Base-by-base conservation (phyloP, 768 basidiomycete genomes). In the Galerina sulciceps region DNA sequence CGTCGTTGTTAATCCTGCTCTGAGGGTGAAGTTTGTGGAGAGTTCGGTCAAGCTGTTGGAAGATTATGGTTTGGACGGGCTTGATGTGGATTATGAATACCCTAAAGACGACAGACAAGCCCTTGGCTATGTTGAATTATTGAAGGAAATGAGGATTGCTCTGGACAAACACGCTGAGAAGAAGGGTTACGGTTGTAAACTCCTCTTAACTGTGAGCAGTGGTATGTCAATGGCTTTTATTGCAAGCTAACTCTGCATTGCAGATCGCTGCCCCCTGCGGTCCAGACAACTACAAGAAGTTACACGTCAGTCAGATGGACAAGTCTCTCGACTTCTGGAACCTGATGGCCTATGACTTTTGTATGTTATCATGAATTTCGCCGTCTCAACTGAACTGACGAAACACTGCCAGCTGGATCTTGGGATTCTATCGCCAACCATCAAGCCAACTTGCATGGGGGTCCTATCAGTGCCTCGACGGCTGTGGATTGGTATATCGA, bases 231-330 rank as follows among this genome's bases (percentile, higher is more conserved):
- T 42, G 11, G 20, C 11, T 53, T 38, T 11, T 4, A 11, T 49
- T 43, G 6, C 23, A 41, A 55, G 50, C 31, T 31, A 31, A 31
- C 18, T 37, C n/a, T 58, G 6, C 35, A 10, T 65, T 31, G 45
- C 55, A 94, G 91, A 90, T 96, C 53, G 93, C 94, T 38, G 93
- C 96, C 1, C 96, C 97, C 1, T 96, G 94, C 72, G 97, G 97
- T 31, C 84, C 89, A 2, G 82, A 90, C 62, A 87, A 97, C 65
- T 95, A 94, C 75, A 77, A 87, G 71, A 91, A 89, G 63, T 79
- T 99, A 6, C 81, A 86, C 58, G 79, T 94, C 45, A 75, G 73
- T 20, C 92, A 92, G 60, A 99, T 99, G 96, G 89, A 95, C 70
- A 80, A 80, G 58, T 88, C 83, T 57, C 86, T 99, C 20, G 91